Conservation (phyloP, 768 basidiomycete species). For the Cantharellus anzutake region DNA sequence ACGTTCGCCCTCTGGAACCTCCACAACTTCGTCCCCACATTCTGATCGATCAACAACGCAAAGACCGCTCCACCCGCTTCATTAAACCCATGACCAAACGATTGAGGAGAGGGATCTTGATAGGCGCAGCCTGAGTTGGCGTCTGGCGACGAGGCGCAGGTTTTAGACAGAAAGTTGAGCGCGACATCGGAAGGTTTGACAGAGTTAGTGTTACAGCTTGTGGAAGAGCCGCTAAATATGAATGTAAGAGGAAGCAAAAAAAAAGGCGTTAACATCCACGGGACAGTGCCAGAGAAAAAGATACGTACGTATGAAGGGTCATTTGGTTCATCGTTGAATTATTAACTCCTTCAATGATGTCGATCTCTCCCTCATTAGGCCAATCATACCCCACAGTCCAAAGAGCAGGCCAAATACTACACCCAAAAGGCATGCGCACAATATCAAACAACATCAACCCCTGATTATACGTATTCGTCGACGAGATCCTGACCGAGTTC, state of each 20-base stretch:
- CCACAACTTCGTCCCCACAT: neutral
- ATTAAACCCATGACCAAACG: constrained; percentile 27
- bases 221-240: neutral
- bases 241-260: neutral
- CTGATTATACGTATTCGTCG: constrained; percentile 38
- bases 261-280: neutral
- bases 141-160: constrained; percentile 17
- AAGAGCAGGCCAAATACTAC: constrained; percentile 20
- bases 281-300: neutral
- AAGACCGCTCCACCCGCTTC: constrained; percentile 27
- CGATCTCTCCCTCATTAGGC: constrained; percentile 27
- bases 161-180: neutral
- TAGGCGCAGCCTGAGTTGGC: constrained; percentile 26
- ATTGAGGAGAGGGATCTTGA: constrained; percentile 16
- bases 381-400: constrained; percentile 24
- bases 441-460: constrained; percentile 66
- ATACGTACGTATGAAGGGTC: neutral
- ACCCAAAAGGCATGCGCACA: constrained; percentile 50
- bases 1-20: constrained; percentile 8
- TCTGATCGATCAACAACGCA: constrained; percentile 18
- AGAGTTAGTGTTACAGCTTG: neutral
- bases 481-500: constrained; percentile 46
- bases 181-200: neutral
- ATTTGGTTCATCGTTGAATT: constrained; percentile 2
- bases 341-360: constrained; percentile 11